These are phyloP conservation scores for Boletellus sp. DNA, from an alignment of 768 basidiomycete species.

Conservation along the genomic window DNA sequence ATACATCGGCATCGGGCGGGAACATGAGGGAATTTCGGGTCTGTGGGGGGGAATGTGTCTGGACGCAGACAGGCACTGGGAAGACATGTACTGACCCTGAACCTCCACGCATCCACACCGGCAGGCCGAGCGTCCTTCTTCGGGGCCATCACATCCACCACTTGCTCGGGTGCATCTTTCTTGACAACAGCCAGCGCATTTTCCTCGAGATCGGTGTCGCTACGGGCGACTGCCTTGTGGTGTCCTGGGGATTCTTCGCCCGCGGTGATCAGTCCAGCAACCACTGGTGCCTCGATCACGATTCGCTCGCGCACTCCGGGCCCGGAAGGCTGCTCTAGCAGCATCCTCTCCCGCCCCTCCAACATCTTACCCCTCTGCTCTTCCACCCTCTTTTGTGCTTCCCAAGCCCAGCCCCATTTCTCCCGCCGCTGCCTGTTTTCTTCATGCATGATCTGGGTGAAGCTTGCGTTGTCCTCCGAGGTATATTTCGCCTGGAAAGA, in stretches of 20 bases:
- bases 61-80: neutral
- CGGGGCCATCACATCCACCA: constrained; percentile 76
- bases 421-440: constrained; percentile 84
- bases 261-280: constrained; percentile 51
- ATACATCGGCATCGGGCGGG: constrained; percentile 82
- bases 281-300: constrained; percentile 54
- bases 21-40: constrained; percentile 96
- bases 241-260: constrained; percentile 15
- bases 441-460: constrained; percentile 85
- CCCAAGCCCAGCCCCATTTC: constrained; percentile 91
- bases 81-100: constrained; percentile 50
- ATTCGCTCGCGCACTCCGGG: constrained; percentile 68
- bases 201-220: constrained; percentile 23
- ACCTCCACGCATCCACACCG: constrained; percentile 77
- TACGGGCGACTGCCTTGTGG: constrained; percentile 17
- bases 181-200: constrained; percentile 19
- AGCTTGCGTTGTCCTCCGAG: constrained; percentile 96
- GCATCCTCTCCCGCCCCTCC: constrained; percentile 62
- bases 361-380: constrained; percentile 60
- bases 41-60: constrained; percentile 37
- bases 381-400: constrained; percentile 81
- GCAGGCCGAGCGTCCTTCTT: constrained; percentile 69
- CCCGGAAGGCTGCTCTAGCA: constrained; percentile 64
- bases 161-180: constrained; percentile 29
- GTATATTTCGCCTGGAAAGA: constrained; percentile 89